These are phyloP conservation scores for Lactarius pseudohatsudake DNA, from an alignment of 768 basidiomycete species.

Conservation along the genomic window DNA sequence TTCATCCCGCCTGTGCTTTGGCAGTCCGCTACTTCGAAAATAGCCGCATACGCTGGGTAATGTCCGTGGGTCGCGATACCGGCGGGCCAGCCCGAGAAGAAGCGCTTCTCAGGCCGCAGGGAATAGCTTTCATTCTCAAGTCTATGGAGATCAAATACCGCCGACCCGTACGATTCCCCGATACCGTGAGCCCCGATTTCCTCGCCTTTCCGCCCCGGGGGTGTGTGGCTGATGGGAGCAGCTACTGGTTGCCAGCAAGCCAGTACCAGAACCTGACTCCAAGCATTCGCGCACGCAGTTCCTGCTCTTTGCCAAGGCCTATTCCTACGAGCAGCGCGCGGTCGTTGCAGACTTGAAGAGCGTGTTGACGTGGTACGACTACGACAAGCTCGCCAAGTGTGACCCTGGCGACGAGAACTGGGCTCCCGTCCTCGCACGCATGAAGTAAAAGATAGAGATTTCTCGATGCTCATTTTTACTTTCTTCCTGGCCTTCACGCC, in stretches of 20 bases:
- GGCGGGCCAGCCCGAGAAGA: slow-evolving; percentile 57
- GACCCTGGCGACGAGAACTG: slow-evolving; percentile 54
- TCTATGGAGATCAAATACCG: slow-evolving; percentile 65
- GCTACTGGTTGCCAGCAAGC: slow-evolving; percentile 66
- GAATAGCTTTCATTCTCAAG: slow-evolving; percentile 74
- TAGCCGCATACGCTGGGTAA: slow-evolving; percentile 69
- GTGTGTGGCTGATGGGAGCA: slow-evolving; percentile 31
- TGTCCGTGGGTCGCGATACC: slow-evolving; percentile 52
- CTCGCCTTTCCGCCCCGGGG: slow-evolving; percentile 1
- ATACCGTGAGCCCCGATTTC: slow-evolving; percentile 49
- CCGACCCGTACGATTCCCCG: slow-evolving; percentile 72
- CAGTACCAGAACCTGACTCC: slow-evolving; percentile 35
- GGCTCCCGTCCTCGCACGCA: slow-evolving; percentile 37
- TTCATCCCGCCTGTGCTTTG: not conserved
- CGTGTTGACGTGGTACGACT: slow-evolving; percentile 76
- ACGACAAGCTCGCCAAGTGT: slow-evolving; percentile 62
- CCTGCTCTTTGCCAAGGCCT: slow-evolving; percentile 53
- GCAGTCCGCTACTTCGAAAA: slow-evolving; percentile 72
- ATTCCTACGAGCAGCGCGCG: slow-evolving; percentile 60
- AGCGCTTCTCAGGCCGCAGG: slow-evolving; percentile 60
- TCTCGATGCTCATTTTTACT: not conserved
- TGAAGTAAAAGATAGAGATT: slow-evolving; percentile 15
- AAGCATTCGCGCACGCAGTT: slow-evolving; percentile 43
- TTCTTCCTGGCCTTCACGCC: not conserved
- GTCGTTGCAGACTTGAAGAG: slow-evolving; percentile 67